phyloP scores from a whole-genome alignment of 2,329 filamentous ascomycete species.

The Clarireedia homoeocarpa region DNA sequence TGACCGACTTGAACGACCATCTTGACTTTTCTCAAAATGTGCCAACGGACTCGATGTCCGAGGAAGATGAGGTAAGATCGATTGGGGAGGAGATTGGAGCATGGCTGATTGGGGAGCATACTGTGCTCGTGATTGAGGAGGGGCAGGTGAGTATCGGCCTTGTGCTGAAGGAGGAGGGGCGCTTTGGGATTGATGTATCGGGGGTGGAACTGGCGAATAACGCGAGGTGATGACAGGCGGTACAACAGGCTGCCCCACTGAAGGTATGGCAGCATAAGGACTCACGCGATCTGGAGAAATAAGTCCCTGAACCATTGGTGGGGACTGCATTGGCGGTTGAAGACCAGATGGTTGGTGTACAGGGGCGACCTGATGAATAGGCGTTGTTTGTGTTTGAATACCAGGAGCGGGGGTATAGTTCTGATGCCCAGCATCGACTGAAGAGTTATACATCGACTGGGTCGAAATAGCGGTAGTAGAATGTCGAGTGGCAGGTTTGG shows the following conservation, averaged over 20 bases:
- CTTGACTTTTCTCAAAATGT: slow-evolving; percentile 44
- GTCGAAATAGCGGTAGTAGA: slow-evolving; percentile 19
- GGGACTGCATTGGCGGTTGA: slow-evolving; percentile 13
- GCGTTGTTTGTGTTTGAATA: background rate
- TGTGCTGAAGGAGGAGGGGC: slow-evolving; percentile 30
- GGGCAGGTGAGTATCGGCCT: slow-evolving; percentile 35
- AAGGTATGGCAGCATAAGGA: slow-evolving; percentile 27
- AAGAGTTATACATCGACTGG: slow-evolving; percentile 16
- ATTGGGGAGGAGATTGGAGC: slow-evolving; percentile 35
- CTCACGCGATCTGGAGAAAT: slow-evolving; percentile 27
- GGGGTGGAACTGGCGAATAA: slow-evolving; percentile 53
- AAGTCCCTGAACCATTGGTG: slow-evolving; percentile 19
- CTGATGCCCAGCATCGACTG: slow-evolving; percentile 9
- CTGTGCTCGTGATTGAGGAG: slow-evolving; percentile 17
- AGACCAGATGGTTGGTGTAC: slow-evolving; percentile 10
- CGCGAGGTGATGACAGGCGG: slow-evolving; percentile 34
- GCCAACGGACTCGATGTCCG: slow-evolving; percentile 59
- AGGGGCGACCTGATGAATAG: slow-evolving; percentile 1
- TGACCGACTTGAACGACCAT: slow-evolving; percentile 16
- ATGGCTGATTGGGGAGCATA: slow-evolving; percentile 23
- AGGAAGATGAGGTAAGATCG: slow-evolving; percentile 47
- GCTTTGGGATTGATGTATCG: slow-evolving; percentile 34
- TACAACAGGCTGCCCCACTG: slow-evolving; percentile 11
- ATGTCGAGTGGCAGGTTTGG: slow-evolving; percentile 53
- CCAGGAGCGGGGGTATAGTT: slow-evolving; percentile 2